Evolutionary conservation across 2,329 filamentous ascomycete genomes (phyloP).

Genomic region (Xylaria sp.): DNA sequence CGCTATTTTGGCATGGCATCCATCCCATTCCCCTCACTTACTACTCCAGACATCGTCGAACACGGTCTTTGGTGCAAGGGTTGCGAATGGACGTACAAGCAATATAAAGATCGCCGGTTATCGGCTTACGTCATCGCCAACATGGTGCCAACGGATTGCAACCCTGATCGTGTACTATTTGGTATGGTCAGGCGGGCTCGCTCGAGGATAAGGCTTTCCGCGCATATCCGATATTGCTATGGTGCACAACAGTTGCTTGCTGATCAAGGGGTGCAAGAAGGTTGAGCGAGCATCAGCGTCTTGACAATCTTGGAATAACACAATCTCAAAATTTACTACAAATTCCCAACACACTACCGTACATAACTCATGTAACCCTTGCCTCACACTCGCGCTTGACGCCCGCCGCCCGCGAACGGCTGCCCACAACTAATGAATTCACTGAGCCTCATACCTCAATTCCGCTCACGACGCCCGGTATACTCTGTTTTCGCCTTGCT

Average conservation of each 20-base stretch:
- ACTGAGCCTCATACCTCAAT: not conserved
- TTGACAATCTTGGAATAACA: slow-evolving; percentile 25
- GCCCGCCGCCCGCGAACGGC: slow-evolving; percentile 1
- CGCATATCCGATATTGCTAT: slow-evolving; percentile 27
- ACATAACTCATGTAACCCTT: slow-evolving; percentile 25
- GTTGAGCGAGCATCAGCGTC: slow-evolving; percentile 24
- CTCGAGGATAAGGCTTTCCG: slow-evolving; percentile 17
- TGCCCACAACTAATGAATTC: not conserved
- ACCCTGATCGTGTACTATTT: slow-evolving; percentile 24
- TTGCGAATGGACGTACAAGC: slow-evolving; percentile 24
- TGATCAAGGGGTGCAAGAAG: slow-evolving; percentile 21
- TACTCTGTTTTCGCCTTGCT: slow-evolving; percentile 23
- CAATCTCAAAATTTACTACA: slow-evolving; percentile 22
- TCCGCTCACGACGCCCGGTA: slow-evolving; percentile 3
- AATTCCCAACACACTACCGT: slow-evolving; percentile 17
- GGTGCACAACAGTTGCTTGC: slow-evolving; percentile 28
- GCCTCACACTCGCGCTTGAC: slow-evolving; percentile 6
- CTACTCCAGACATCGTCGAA: slow-evolving; percentile 20
- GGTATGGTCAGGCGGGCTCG: slow-evolving; percentile 22
- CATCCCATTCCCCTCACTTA: slow-evolving; percentile 31
- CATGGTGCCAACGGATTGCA: slow-evolving; percentile 23
- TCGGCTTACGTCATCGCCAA: slow-evolving; percentile 10
- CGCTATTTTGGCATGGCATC: slow-evolving; percentile 28
- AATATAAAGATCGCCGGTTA: slow-evolving; percentile 15
- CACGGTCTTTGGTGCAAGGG: slow-evolving; percentile 31